Evolutionary conservation across 768 basidiomycete species (phyloP).

Genomic region (Hygrophoropsis aurantiaca): DNA sequence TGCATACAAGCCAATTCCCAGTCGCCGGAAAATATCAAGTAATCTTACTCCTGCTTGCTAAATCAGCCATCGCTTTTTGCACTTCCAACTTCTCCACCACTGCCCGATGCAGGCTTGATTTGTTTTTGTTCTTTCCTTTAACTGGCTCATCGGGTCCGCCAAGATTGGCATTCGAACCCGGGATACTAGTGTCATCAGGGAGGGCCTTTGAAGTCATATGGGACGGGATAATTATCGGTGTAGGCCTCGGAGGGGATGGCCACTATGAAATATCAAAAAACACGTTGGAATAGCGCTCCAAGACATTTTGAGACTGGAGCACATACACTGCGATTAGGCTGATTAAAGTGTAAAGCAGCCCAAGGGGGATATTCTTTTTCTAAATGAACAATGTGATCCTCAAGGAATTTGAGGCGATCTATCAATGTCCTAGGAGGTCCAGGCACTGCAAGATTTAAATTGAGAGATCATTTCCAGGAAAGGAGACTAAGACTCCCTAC

Average conservation of each 20-base stretch:
- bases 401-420: constrained; percentile 65
- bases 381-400: constrained; percentile 73
- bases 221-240: constrained; percentile 76
- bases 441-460: constrained; percentile 50
- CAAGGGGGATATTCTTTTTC: constrained; percentile 86
- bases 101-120: constrained; percentile 68
- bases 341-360: constrained; percentile 87
- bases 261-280: constrained; percentile 46
- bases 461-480: too few species aligned
- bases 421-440: constrained; percentile 65
- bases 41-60: constrained; percentile 23
- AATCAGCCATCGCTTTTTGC: constrained; percentile 64
- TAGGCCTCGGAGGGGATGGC: constrained; percentile 80
- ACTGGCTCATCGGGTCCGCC: constrained; percentile 11
- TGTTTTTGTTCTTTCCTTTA: constrained; percentile 39
- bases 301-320: neutral
- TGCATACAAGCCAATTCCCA: too few species aligned
- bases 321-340: constrained; percentile 77
- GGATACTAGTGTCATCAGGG: constrained; percentile 10
- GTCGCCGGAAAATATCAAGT: constrained; percentile 11
- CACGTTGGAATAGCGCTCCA: neutral
- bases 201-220: constrained; percentile 45
- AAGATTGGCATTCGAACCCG: constrained; percentile 8
- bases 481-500: constrained; percentile 47
- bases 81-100: constrained; percentile 77